Base-by-base conservation (phyloP, 306 rosid genomes). In the Cyclanthera cordifolia region DNA sequence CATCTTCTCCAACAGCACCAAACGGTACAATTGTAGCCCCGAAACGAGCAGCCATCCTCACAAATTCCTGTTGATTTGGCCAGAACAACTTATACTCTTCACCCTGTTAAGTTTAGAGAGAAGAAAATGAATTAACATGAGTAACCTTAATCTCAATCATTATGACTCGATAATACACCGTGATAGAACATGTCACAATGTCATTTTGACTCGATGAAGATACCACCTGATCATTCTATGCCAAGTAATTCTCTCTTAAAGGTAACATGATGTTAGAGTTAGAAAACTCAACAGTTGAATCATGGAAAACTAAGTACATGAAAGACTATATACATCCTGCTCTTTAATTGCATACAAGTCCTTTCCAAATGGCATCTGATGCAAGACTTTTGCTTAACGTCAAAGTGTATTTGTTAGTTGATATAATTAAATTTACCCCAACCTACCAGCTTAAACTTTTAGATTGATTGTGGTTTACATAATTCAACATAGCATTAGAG, bases 21-120 rank as follows among this genome's bases (percentile, higher is more conserved):
- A 93, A 93, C 30, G 99, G 99, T 48, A 93, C 95, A 79, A 93
- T 87, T 23, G 91, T 90, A 66, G 95, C 99, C 24, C 95, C 96
- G 74, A 93, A 93, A 19, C 77, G 85, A 28, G 96, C 96, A 1
- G 99, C 99, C 96, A 88, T 90, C 76, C 99, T 87, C 79, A 93
- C 96, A 67, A 93, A 93, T 75, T 93, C 99, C 0, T 84, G 99
- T 32, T 85, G 85, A 53, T 81, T 69, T 45, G 95, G 95, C 99
- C 99, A 93, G 81, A 88, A 72, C 78, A 88, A 32, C 80, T 93
- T 90, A 73, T 93, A 93, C 69, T 79, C 82, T 79, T 90, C 96
- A 64, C 95, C 96, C 99, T 93, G 81, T 16, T 41, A 74, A 79
- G 70, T 37, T 56, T 48, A 15, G 12, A 21, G 51, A 61, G 68